Conservation (phyloP, 2,329 filamentous ascomycete species). For the Sphaerulina musiva region DNA sequence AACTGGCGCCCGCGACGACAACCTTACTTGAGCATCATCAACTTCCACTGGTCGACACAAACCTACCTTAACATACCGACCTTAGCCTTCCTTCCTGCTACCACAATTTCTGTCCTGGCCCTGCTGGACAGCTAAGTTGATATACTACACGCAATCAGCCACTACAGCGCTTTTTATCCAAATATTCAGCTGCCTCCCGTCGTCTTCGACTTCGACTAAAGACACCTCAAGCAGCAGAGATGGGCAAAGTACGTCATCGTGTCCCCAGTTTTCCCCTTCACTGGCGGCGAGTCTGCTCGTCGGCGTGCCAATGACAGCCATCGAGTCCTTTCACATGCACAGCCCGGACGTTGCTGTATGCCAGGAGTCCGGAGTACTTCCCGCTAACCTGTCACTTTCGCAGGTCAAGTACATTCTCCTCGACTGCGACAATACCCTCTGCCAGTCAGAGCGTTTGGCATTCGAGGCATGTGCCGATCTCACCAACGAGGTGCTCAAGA, state of each 20-base stretch:
- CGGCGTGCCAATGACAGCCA: constrained; percentile 2
- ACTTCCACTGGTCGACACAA: neutral
- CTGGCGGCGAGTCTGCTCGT: constrained; percentile 3
- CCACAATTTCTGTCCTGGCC: no score
- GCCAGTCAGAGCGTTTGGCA: constrained; percentile 81
- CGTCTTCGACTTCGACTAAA: neutral
- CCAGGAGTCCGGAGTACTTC: neutral
- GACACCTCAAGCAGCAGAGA: constrained; percentile 1
- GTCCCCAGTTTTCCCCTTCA: neutral
- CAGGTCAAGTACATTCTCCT: constrained; percentile 47
- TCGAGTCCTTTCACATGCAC: constrained; percentile 1
- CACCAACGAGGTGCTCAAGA: constrained; percentile 74
- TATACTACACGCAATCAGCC: no score
- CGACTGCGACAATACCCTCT: constrained; percentile 78
- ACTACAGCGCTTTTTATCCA: no score
- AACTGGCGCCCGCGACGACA: neutral
- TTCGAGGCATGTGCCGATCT: constrained; percentile 87
- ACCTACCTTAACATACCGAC: no score
- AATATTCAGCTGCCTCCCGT: no score
- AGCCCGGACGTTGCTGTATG: neutral
- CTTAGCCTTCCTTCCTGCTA: no score
- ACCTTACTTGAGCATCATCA: constrained; percentile 1
- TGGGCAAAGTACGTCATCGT: constrained; percentile 12
- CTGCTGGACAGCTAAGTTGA: no score
- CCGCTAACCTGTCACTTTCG: constrained; percentile 7